Conservation (phyloP, 345 rosid genomes). For the Linum tenue region DNA sequence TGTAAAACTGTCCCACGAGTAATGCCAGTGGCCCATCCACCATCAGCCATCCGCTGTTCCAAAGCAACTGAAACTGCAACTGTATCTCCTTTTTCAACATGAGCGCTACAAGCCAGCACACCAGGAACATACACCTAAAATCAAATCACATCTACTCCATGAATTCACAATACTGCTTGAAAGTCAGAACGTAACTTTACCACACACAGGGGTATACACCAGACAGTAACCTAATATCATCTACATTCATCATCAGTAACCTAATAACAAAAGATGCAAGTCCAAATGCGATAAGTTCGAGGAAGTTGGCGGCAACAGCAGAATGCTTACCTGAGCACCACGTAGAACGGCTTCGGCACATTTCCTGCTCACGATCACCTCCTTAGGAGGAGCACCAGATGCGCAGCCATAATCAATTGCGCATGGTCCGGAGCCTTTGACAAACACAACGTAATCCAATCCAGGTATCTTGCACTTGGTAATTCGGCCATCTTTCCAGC, state of each 20-base stretch:
- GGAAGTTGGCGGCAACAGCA: background rate
- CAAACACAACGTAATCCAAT: slow-evolving; percentile 72
- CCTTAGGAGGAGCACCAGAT: slow-evolving; percentile 55
- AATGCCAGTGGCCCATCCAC: slow-evolving; percentile 67
- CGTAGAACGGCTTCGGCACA: slow-evolving; percentile 98
- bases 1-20: slow-evolving; percentile 91
- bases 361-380: slow-evolving; percentile 91
- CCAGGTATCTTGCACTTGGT: slow-evolving; percentile 64
- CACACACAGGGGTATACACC: background rate
- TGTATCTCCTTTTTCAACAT: slow-evolving; percentile 84
- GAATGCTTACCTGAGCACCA: slow-evolving; percentile 80
- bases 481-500: slow-evolving; percentile 22
- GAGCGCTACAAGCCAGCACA: slow-evolving; percentile 90
- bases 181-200: background rate
- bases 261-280: background rate
- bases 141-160: slow-evolving; percentile 2
- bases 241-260: background rate
- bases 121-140: slow-evolving; percentile 92
- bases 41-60: slow-evolving; percentile 61
- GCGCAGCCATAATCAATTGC: slow-evolving; percentile 45
- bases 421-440: slow-evolving; percentile 87
- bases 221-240: background rate
- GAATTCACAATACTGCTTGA: slow-evolving; percentile 12
- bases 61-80: slow-evolving; percentile 94
- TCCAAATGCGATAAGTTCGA: background rate